These are phyloP conservation scores for Penicillium corylophilum DNA, from an alignment of 2,329 filamentous ascomycete genomes.

Conservation along the genomic window DNA sequence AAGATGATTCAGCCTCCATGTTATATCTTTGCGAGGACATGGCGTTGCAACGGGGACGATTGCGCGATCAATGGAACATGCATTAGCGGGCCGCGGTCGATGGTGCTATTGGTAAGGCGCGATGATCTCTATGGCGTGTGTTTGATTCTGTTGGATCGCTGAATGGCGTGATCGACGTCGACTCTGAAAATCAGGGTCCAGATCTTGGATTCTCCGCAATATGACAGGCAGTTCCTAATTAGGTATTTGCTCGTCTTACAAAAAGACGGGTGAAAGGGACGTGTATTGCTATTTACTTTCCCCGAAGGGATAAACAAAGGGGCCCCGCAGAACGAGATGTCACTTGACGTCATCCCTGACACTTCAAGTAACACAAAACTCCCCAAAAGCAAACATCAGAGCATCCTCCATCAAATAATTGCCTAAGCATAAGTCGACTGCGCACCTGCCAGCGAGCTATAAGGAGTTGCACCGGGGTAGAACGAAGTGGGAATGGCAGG, in stretches of 20 bases:
- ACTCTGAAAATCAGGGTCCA: constrained; percentile 4
- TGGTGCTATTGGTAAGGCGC: not conserved
- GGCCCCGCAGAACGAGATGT: not conserved
- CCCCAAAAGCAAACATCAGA: not conserved
- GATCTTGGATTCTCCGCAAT: not conserved
- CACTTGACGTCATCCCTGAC: not conserved
- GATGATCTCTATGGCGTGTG: constrained; percentile 4
- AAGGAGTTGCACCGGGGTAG: constrained; percentile 33
- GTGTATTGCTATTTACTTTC: not conserved
- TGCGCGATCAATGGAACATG: constrained; percentile 4
- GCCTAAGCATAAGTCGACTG: constrained; percentile 7
- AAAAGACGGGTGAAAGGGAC: not conserved
- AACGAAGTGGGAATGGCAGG: constrained; percentile 31
- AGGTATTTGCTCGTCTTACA: not conserved
- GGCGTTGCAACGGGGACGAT: not conserved
- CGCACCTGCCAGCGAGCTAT: constrained; percentile 25
- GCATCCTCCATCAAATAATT: not conserved
- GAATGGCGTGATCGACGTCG: constrained; percentile 17
- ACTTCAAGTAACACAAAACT: too few relatives aligned
- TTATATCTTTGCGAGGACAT: not conserved
- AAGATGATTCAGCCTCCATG: not conserved
- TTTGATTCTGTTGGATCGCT: constrained; percentile 4
- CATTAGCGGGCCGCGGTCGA: constrained; percentile 6
- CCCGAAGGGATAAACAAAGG: not conserved
- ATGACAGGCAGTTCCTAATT: not conserved